Evolutionary conservation across 2,329 filamentous ascomycete species (phyloP).

Genomic region (Aureobasidium sp.): DNA sequence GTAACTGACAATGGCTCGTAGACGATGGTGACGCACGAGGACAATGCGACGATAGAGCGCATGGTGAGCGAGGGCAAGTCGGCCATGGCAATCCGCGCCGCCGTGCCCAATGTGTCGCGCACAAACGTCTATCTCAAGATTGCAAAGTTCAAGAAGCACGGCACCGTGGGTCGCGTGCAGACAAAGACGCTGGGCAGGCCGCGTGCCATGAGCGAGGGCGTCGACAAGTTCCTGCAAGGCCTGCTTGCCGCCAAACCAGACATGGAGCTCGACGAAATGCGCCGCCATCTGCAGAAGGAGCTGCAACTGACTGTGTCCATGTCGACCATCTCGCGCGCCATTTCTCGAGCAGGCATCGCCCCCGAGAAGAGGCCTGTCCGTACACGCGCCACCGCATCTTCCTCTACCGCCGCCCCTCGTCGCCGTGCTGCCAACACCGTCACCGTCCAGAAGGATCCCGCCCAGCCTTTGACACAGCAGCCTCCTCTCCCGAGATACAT

Average conservation of each 20-base stretch:
- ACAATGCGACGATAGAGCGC: slow-evolving; percentile 15
- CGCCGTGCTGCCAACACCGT: neutral
- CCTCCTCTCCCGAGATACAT: neutral
- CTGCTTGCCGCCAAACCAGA: slow-evolving; percentile 15
- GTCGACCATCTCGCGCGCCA: slow-evolving; percentile 16
- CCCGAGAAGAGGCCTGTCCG: neutral
- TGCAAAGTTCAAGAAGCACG: slow-evolving; percentile 16
- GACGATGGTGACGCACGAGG: slow-evolving; percentile 13
- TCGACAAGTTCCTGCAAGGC: slow-evolving; percentile 16
- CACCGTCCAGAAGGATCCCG: neutral
- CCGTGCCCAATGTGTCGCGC: slow-evolving; percentile 15
- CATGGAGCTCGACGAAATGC: slow-evolving; percentile 18
- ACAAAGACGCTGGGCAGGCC: slow-evolving; percentile 16
- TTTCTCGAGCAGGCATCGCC: slow-evolving; percentile 6
- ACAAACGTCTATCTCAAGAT: slow-evolving; percentile 18
- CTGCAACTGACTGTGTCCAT: slow-evolving; percentile 13
- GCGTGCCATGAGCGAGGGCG: slow-evolving; percentile 12
- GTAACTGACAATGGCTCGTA: neutral
- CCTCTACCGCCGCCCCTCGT: neutral
- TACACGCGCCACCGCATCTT: neutral
- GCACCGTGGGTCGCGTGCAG: slow-evolving; percentile 15
- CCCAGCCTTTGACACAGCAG: neutral
- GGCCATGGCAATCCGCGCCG: slow-evolving; percentile 15
- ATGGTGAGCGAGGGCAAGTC: slow-evolving; percentile 13
- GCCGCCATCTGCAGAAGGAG: slow-evolving; percentile 10